phyloP scores from a whole-genome alignment of 805 yeast species.

The Kregervanrija pseudodelftensis region DNA sequence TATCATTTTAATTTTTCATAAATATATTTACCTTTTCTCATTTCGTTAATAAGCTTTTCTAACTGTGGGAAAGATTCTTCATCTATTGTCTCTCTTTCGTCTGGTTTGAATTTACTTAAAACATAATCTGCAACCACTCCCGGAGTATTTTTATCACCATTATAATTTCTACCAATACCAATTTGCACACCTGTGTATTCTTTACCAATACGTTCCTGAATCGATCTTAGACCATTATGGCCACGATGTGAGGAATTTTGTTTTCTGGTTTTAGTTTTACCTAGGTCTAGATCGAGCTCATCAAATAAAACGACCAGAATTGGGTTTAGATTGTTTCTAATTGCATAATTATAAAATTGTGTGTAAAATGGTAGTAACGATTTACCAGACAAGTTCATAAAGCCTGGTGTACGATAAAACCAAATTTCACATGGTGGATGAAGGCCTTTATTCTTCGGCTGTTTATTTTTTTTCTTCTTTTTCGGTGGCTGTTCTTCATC shows the following conservation, averaged over 20 bases:
- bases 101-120: slow-evolving; percentile 40
- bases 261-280: slow-evolving; percentile 55
- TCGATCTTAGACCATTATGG: slow-evolving; percentile 73
- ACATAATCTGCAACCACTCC: slow-evolving; percentile 55
- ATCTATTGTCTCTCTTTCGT: slow-evolving; percentile 38
- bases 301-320: slow-evolving; percentile 65
- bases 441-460: not conserved
- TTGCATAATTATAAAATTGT: slow-evolving; percentile 22
- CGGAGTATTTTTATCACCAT: slow-evolving; percentile 27
- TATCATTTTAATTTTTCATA: slow-evolving; percentile 19
- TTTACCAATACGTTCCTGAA: slow-evolving; percentile 39
- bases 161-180: slow-evolving; percentile 68
- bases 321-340: slow-evolving; percentile 24
- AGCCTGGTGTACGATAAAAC: slow-evolving; percentile 19
- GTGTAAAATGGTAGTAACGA: slow-evolving; percentile 33
- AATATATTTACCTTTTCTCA: slow-evolving; percentile 22
- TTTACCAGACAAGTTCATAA: slow-evolving; percentile 69
- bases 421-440: slow-evolving; percentile 5
- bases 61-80: slow-evolving; percentile 36
- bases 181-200: slow-evolving; percentile 60
- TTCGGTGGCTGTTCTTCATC: too few species aligned
- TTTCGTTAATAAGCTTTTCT: slow-evolving; percentile 30
- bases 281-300: slow-evolving; percentile 62
- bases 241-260: slow-evolving; percentile 65
- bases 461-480: too few species aligned